Percentiles rank a stretch among this genome's conserved stretches.
phyloP scores from a whole-genome alignment of 2,329 filamentous ascomycete species.

The Sordariomycetes sp. region DNA sequence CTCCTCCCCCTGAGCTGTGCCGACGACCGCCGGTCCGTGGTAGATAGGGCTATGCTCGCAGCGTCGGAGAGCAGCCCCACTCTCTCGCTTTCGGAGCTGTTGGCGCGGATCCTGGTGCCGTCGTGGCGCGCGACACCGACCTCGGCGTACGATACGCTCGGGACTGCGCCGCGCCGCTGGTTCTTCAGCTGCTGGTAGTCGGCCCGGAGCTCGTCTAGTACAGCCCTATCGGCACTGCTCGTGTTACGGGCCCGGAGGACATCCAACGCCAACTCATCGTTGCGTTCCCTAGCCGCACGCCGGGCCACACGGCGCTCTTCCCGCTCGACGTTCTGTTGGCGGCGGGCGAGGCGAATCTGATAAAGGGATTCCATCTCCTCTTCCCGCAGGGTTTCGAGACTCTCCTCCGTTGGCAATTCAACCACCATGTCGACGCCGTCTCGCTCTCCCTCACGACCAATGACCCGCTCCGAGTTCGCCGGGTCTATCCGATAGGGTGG shows the following conservation, averaged over 20 bases:
- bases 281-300: conserved; percentile 59
- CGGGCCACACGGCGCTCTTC: conserved; percentile 63
- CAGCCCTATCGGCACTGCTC: conserved; percentile 34
- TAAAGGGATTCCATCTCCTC: conserved; percentile 90
- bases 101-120: conserved; percentile 63
- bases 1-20: conserved; percentile 33
- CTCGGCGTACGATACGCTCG: conserved; percentile 66
- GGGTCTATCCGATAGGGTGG: conserved; percentile 72
- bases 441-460: conserved; percentile 83
- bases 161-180: conserved; percentile 54
- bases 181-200: conserved; percentile 45
- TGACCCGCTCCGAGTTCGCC: conserved; percentile 65
- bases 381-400: conserved; percentile 69
- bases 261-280: conserved; percentile 60
- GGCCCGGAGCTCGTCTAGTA: conserved; percentile 45
- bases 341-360: conserved; percentile 71
- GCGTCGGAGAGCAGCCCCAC: conserved; percentile 62
- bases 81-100: conserved; percentile 62
- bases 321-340: conserved; percentile 64
- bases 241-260: conserved; percentile 48
- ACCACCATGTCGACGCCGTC: conserved; percentile 85
- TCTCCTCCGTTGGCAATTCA: conserved; percentile 71
- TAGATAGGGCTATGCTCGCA: conserved; percentile 44
- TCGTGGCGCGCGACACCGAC: conserved; percentile 69
- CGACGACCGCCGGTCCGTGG: conserved; percentile 19